Conservation (phyloP, 2,329 filamentous ascomycete genomes). For the Colletotrichum sp. region DNA sequence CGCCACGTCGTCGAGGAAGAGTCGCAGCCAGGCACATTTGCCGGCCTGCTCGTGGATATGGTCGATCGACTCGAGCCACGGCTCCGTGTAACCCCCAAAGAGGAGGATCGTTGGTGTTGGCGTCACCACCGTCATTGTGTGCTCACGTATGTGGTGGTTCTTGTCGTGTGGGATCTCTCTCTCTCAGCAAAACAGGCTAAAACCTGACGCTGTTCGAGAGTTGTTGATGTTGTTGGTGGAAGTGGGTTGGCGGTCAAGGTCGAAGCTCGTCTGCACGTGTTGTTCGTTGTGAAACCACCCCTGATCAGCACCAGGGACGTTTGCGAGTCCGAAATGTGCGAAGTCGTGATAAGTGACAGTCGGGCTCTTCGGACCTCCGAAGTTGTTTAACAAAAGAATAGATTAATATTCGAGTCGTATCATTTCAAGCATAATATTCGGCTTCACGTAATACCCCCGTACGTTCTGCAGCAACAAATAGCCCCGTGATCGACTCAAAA, state of each 20-base stretch:
- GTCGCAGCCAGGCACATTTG: neutral
- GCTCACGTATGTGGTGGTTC: neutral
- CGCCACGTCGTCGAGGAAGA: neutral
- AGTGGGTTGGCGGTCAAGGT: neutral
- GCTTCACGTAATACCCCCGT: neutral
- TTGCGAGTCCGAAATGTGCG: neutral
- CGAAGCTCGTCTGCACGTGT: neutral
- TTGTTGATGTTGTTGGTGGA: neutral
- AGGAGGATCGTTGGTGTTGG: constrained; percentile 10
- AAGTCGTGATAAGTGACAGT: neutral
- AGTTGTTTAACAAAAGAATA: neutral
- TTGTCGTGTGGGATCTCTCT: neutral
- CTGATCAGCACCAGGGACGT: neutral
- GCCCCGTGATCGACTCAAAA: neutral
- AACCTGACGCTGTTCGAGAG: neutral
- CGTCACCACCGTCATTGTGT: neutral
- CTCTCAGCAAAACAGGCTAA: neutral
- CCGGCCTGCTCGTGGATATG: neutral
- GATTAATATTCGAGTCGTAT: neutral
- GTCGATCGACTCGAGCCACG: neutral
- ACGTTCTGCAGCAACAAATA: neutral
- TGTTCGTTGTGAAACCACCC: neutral
- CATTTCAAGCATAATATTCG: neutral
- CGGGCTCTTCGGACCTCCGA: neutral
- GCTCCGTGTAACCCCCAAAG: neutral